These are phyloP conservation scores for Penicillium goetzii DNA, from an alignment of 495 filamentous ascomycete genomes.

Conservation along the genomic window DNA sequence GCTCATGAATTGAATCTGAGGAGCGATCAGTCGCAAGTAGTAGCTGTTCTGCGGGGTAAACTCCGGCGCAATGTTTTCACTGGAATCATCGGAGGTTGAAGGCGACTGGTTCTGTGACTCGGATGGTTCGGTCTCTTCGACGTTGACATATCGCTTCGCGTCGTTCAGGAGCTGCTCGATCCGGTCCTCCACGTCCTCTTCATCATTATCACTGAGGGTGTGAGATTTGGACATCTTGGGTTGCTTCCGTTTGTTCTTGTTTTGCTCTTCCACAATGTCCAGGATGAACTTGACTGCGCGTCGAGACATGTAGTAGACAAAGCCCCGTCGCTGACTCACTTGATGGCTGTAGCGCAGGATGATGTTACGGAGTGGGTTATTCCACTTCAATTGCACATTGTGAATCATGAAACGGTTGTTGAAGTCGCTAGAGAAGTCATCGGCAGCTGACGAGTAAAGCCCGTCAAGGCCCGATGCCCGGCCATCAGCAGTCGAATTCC, in stretches of 20 bases:
- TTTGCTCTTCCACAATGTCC: conserved; percentile 94
- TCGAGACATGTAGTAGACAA: conserved; percentile 96
- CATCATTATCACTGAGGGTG: conserved; percentile 51
- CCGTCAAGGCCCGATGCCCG: conserved; percentile 48
- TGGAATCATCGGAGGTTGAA: conserved; percentile 58
- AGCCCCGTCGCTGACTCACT: conserved; percentile 92
- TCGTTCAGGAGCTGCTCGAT: conserved; percentile 87
- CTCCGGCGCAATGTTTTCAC: conserved; percentile 79
- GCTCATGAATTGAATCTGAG: conserved; percentile 96
- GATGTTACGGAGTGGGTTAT: conserved; percentile 92
- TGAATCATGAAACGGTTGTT: conserved; percentile 98
- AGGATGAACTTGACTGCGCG: conserved; percentile 97
- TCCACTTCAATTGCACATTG: conserved; percentile 98
- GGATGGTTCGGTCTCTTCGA: conserved; percentile 58
- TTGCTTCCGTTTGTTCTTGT: conserved; percentile 60
- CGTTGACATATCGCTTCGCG: conserved; percentile 79
- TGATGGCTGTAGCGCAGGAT: conserved; percentile 97
- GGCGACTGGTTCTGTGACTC: conserved; percentile 35
- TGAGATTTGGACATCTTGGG: conserved; percentile 35
- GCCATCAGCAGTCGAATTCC: conserved; percentile 45
- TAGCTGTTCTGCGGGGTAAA: conserved; percentile 94
- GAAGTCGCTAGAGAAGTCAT: conserved; percentile 86
- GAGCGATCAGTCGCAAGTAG: conserved; percentile 90
- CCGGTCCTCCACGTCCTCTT: conserved; percentile 74
- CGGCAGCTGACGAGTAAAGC: conserved; percentile 45